phyloP scores from a whole-genome alignment of 805 yeast genomes.

The Clavispora asparagi region DNA sequence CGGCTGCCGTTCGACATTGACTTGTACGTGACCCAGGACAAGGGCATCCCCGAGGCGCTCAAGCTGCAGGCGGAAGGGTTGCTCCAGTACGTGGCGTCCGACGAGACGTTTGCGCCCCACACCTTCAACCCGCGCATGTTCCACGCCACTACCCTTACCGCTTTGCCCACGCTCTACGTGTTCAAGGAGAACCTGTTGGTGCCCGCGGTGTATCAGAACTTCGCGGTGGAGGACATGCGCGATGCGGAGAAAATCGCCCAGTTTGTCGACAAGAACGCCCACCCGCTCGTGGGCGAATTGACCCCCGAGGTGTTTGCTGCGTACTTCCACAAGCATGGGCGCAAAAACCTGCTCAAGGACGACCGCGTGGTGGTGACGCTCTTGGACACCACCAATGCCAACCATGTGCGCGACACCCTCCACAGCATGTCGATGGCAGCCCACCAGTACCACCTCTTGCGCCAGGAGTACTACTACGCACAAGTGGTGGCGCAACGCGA shows the following conservation, averaged over 20 bases:
- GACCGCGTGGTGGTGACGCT: slow-evolving; percentile 48
- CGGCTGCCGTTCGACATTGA: slow-evolving; percentile 50
- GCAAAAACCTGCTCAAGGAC: slow-evolving; percentile 12
- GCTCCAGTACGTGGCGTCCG: slow-evolving; percentile 41
- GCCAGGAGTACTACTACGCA: slow-evolving; percentile 37
- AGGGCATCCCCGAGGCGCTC: slow-evolving; percentile 32
- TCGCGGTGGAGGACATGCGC: slow-evolving; percentile 61
- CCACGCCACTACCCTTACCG: slow-evolving; percentile 47
- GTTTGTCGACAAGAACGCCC: slow-evolving; percentile 46
- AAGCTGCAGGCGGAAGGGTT: slow-evolving; percentile 37
- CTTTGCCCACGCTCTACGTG: slow-evolving; percentile 57
- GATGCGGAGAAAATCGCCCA: slow-evolving; percentile 40
- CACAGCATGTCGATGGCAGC: slow-evolving; percentile 39
- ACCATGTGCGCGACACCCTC: slow-evolving; percentile 27
- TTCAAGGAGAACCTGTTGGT: slow-evolving; percentile 53
- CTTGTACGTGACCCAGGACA: slow-evolving; percentile 49
- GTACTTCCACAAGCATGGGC: slow-evolving; percentile 28
- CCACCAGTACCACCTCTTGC: slow-evolving; percentile 43
- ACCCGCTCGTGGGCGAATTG: slow-evolving; percentile 52
- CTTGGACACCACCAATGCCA: slow-evolving; percentile 36
- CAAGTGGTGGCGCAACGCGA: slow-evolving; percentile 21
- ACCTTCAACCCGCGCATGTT: slow-evolving; percentile 42
- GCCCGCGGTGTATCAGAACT: slow-evolving; percentile 52
- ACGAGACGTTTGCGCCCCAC: slow-evolving; percentile 23
- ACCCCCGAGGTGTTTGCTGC: slow-evolving; percentile 30